Evolutionary conservation across 2,329 filamentous ascomycete species (phyloP).

Genomic region (Xylariales sp.): DNA sequence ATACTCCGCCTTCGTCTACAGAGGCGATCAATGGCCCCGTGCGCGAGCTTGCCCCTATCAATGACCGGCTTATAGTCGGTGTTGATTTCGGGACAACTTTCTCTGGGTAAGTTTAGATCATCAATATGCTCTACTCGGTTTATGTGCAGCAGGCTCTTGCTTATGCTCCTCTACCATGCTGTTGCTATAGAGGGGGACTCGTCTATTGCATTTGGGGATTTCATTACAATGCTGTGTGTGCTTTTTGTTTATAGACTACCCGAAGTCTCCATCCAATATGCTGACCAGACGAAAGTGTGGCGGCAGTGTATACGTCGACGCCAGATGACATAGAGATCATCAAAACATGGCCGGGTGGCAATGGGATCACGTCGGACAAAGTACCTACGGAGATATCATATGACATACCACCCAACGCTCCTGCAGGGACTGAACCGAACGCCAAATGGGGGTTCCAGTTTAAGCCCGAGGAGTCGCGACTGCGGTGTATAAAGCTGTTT

Average conservation of each 20-base stretch:
- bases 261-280: no score
- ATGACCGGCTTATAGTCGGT: conserved; percentile 68
- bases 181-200: background rate
- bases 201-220: background rate
- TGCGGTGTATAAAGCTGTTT: conserved; percentile 81
- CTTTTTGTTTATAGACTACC: no score
- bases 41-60: conserved; percentile 47
- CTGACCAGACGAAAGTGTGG: conserved; percentile 48
- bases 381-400: conserved; percentile 76
- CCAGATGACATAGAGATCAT: conserved; percentile 80
- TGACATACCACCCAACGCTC: conserved; percentile 35
- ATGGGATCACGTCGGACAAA: conserved; percentile 84
- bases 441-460: conserved; percentile 82
- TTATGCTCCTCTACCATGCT: background rate
- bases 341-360: conserved; percentile 79
- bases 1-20: conserved; percentile 51
- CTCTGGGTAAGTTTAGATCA: conserved; percentile 54
- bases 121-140: background rate
- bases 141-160: background rate
- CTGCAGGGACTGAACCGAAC: conserved; percentile 38
- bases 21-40: conserved; percentile 60
- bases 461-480: conserved; percentile 68
- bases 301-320: conserved; percentile 68
- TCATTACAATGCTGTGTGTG: no score
- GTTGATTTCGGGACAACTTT: conserved; percentile 85